Percentiles rank a stretch among this genome's conserved stretches.
phyloP scores from a whole-genome alignment of 1,284 basidiomycete species.

The Naganishia liquefaciens region DNA sequence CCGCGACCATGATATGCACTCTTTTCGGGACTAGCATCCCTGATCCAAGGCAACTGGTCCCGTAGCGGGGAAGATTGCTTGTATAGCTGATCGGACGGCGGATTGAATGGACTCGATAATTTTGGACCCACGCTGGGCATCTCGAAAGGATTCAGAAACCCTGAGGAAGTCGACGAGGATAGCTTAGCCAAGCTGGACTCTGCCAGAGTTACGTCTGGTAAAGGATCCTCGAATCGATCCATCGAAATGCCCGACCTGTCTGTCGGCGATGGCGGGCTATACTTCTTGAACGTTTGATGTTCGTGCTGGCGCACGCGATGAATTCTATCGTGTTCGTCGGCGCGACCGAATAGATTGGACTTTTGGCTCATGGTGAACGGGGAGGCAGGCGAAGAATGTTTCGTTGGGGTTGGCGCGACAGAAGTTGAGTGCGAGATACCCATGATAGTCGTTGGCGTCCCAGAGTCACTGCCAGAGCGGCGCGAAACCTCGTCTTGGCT shows the following conservation, averaged over 20 bases:
- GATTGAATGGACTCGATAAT: conserved; percentile 18
- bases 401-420: conserved; percentile 5
- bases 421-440: conserved; percentile 2
- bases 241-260: conserved; percentile 18
- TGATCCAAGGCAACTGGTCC: neutral
- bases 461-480: neutral
- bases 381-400: conserved; percentile 9
- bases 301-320: conserved; percentile 18
- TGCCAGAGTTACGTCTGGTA: neutral
- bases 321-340: conserved; percentile 8
- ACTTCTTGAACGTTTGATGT: conserved; percentile 8
- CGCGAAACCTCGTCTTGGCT: neutral
- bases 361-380: conserved; percentile 20
- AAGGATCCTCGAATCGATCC: conserved; percentile 14
- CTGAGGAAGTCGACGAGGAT: too few species aligned
- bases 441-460: conserved; percentile 7
- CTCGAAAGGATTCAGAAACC: conserved; percentile 22
- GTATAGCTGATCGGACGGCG: conserved; percentile 3
- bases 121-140: neutral
- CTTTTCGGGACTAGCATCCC: neutral
- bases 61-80: conserved; percentile 19
- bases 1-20: neutral
- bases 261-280: conserved; percentile 24
- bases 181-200: too few species aligned
- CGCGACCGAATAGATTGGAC: conserved; percentile 8